phyloP scores from a whole-genome alignment of 1,139 yeast genomes.

The Blastobotrys elegans region DNA sequence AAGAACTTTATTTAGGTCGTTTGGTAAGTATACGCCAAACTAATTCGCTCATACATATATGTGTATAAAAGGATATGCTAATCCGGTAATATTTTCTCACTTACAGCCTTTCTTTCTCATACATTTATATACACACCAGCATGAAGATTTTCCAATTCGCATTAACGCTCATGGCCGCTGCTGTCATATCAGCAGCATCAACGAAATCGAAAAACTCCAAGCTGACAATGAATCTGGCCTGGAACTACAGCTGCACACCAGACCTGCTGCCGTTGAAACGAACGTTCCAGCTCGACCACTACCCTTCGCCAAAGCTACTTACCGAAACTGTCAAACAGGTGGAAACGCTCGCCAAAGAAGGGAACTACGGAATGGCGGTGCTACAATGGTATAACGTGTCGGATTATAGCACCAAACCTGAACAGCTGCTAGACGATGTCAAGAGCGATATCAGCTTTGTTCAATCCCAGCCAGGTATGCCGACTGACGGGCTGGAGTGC shows the following conservation, averaged over 20 bases:
- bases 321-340: slow-evolving; percentile 1
- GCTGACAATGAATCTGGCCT: slow-evolving; percentile 1
- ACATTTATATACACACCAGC: not conserved
- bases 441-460: not conserved
- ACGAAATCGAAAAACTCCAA: too few relatives aligned
- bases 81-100: too few relatives aligned
- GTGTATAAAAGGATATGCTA: not conserved
- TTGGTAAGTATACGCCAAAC: too few relatives aligned
- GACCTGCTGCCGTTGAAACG: slow-evolving; percentile 10
- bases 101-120: not conserved
- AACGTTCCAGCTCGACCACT: not conserved
- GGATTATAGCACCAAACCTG: not conserved
- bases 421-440: not conserved
- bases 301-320: not conserved
- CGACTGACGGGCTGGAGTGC: slow-evolving; percentile 5
- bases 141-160: too few relatives aligned
- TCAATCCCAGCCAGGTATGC: not conserved
- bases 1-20: too few relatives aligned
- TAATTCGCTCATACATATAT: not conserved
- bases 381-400: slow-evolving; percentile 10
- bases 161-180: too few relatives aligned
- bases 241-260: slow-evolving; percentile 10
- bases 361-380: slow-evolving; percentile 9
- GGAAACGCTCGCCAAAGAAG: not conserved
- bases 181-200: not conserved